Evolutionary conservation across 1,139 yeast species (phyloP).

Genomic region (Lodderomyces pseudojiufengensis): DNA sequence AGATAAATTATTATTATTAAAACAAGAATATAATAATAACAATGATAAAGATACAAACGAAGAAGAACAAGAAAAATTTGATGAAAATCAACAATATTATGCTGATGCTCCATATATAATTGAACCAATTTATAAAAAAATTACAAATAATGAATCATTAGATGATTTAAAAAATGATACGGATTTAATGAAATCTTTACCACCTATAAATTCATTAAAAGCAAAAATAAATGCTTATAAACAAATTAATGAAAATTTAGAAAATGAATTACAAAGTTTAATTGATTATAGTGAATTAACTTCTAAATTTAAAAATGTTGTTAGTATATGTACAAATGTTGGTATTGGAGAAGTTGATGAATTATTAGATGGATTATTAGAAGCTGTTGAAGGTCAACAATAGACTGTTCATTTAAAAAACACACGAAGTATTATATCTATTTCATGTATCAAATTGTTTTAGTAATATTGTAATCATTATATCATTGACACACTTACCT

Average conservation of each 20-base stretch:
- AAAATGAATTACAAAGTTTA: constrained; percentile 52
- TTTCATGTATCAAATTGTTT: too few relatives aligned
- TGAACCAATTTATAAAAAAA: constrained; percentile 49
- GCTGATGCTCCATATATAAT: constrained; percentile 86
- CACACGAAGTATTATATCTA: too few relatives aligned
- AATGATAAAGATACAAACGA: too few relatives aligned
- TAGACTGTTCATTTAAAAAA: too few relatives aligned
- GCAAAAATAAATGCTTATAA: constrained; percentile 82
- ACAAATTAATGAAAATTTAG: constrained; percentile 27
- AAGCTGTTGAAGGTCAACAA: constrained; percentile 74
- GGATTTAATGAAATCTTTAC: constrained; percentile 37
- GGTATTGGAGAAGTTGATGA: constrained; percentile 72
- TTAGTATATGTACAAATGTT: constrained; percentile 86
- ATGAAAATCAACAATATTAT: constrained; percentile 42
- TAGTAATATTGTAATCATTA: too few relatives aligned
- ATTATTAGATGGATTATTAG: constrained; percentile 77
- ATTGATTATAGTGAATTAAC: constrained; percentile 62
- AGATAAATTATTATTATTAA: constrained; percentile 31
- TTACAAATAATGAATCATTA: constrained; percentile 32
- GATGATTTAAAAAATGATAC: constrained; percentile 26
- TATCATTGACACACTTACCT: too few relatives aligned
- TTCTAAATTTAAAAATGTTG: constrained; percentile 81
- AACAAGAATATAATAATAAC: constrained; percentile 17
- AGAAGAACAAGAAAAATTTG: constrained; percentile 15
- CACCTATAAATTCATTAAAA: constrained; percentile 59